Conservation (phyloP, 2,329 filamentous ascomycete genomes). For the Diaporthe batatas region DNA sequence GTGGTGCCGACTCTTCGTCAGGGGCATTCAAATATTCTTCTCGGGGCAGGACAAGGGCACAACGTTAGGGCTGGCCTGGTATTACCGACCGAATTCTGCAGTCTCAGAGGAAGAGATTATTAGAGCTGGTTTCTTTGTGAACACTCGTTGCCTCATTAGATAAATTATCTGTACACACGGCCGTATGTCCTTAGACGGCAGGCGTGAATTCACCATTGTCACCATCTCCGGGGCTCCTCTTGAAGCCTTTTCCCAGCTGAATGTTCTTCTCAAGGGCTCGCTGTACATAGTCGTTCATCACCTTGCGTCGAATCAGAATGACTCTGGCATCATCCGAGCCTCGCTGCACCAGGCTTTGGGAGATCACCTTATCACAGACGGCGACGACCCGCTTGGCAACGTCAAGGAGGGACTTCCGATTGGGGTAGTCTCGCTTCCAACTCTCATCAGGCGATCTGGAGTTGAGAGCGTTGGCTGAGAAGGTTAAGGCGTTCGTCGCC, state of each 20-base stretch:
- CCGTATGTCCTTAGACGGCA: slow-evolving; percentile 4
- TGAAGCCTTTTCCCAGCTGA: slow-evolving; percentile 3
- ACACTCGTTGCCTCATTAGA: slow-evolving; percentile 21
- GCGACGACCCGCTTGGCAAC: slow-evolving; percentile 38
- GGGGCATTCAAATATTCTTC: slow-evolving; percentile 5
- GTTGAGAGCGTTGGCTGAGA: slow-evolving; percentile 47
- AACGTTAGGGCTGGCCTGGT: too few species aligned
- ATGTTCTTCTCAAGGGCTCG: slow-evolving; percentile 18
- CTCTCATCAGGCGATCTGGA: slow-evolving; percentile 45
- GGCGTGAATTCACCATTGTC: slow-evolving; percentile 6
- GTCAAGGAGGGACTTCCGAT: slow-evolving; percentile 31
- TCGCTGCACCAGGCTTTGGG: slow-evolving; percentile 33
- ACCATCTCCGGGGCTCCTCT: slow-evolving; percentile 2
- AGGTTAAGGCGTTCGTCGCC: slow-evolving; percentile 51
- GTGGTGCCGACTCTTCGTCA: neutral
- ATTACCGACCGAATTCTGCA: neutral
- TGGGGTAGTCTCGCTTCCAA: slow-evolving; percentile 43
- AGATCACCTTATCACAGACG: slow-evolving; percentile 41
- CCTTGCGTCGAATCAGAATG: slow-evolving; percentile 31
- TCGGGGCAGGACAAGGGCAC: neutral
- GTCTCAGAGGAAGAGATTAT: neutral
- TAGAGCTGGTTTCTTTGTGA: slow-evolving; percentile 3
- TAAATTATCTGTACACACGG: neutral
- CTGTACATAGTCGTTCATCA: slow-evolving; percentile 32
- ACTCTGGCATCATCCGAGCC: slow-evolving; percentile 27